Base-by-base conservation (phyloP, 2,329 filamentous ascomycete genomes). In the Beauveria sp. region DNA sequence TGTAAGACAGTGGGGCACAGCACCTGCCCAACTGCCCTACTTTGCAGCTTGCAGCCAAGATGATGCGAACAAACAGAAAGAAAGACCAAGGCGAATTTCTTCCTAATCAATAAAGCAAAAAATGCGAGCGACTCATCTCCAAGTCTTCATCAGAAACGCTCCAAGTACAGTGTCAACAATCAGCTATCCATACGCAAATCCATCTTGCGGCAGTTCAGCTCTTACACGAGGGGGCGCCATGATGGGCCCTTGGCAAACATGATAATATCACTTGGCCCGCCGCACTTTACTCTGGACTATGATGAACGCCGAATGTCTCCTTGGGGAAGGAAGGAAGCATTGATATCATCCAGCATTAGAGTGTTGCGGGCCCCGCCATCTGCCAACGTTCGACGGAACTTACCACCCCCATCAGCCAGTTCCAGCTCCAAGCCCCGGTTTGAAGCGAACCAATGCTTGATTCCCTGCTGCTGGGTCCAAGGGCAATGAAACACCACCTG, bases 311-410 rank as follows among this genome's bases (percentile, higher is more conserved):
- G 58, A 60, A 26, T 48, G 16, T 38, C 58, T 43, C 28, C 28
- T 60, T 48, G 42, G 58, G 58, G 58, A 53, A 52, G 58, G 58
- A 53, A 52, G 14, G 50, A 46, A 38, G 26, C 40, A 60, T 46
- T 43, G 22, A 38, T 12, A 31, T 28, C 18, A 50, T 26, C 48
- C 14, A 28, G 48, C 26, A 49, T 24, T 22, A 60, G n/a, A 26
- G 6, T 38, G 10, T 14, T 26, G 45, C 55, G 53, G 40, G 24
- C 22, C 48, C n/a, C 53, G 24, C 16, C 26, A 48, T 49, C 55
- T 49, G 45, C 45, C 55, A 50, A 38, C n/a, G 55, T 28, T 49
- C 1, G 48, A 45, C 57, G 49, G 57, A 60, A 60, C 57, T 53
- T 60, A 28, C 57, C 57, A 60, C 7, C 12, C 26, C 55, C 10